These are phyloP conservation scores for Cutaneotrichosporon cutaneum DNA, from an alignment of 1,284 basidiomycete species.

Conservation along the genomic window DNA sequence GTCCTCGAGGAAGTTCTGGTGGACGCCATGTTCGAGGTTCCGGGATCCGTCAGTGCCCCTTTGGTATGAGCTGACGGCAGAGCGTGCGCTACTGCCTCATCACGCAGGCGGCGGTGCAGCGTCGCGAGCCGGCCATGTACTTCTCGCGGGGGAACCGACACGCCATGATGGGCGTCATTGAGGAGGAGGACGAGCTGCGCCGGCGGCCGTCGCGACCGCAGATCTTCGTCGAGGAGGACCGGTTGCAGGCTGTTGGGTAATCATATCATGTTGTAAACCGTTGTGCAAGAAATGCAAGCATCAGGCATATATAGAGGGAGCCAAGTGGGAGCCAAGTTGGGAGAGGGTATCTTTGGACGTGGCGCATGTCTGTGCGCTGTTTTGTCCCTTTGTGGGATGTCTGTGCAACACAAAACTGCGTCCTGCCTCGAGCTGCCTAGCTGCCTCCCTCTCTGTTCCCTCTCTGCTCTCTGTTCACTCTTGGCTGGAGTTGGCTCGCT, in stretches of 20 bases:
- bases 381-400: too few relatives aligned
- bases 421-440: too few relatives aligned
- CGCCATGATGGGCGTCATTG: slow-evolving; percentile 60
- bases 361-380: too few relatives aligned
- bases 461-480: too few relatives aligned
- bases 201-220: slow-evolving; percentile 8
- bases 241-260: slow-evolving; percentile 20
- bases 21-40: slow-evolving; percentile 81
- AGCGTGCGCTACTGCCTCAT: slow-evolving; percentile 64
- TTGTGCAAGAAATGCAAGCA: slow-evolving; percentile 3
- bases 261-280: slow-evolving; percentile 2
- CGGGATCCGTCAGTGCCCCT: slow-evolving; percentile 67
- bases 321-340: not conserved
- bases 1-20: slow-evolving; percentile 85
- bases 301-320: not conserved
- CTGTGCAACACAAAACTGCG: too few relatives aligned
- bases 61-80: slow-evolving; percentile 46
- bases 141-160: slow-evolving; percentile 63
- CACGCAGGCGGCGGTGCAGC: slow-evolving; percentile 59
- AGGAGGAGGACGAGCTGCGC: slow-evolving; percentile 56
- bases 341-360: not conserved
- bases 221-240: slow-evolving; percentile 19
- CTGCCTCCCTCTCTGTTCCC: too few relatives aligned
- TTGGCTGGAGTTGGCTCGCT: too few relatives aligned
- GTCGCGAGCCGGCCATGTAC: slow-evolving; percentile 59